Percentiles rank a stretch among this genome's conserved stretches.
These are phyloP conservation scores for Selaginella moellendorffii DNA, from an alignment of 75 land plant genomes.

Conservation along the genomic window DNA sequence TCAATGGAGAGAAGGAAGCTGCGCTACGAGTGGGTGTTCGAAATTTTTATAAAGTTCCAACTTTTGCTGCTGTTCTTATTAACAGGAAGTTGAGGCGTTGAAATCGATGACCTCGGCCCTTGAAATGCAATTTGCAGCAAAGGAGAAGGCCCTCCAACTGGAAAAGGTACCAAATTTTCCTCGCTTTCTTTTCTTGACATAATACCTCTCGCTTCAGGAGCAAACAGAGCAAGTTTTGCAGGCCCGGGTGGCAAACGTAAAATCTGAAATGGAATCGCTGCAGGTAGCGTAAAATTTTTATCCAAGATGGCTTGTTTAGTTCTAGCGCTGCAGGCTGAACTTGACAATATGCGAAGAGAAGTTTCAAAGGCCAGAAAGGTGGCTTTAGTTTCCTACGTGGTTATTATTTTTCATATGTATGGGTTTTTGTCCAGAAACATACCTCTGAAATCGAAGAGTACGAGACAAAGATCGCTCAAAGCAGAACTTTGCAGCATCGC, in stretches of 20 bases:
- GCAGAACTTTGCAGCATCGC: background rate
- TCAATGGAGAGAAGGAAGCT: conserved; percentile 8
- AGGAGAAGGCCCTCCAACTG: conserved; percentile 11
- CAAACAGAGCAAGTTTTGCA: conserved; percentile 12
- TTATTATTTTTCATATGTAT: background rate
- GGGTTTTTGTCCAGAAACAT: conserved; percentile 8
- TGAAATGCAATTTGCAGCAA: conserved; percentile 9
- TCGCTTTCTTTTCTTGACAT: background rate
- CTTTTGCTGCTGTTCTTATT: background rate
- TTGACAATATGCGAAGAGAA: conserved; percentile 7
- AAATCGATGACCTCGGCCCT: background rate
- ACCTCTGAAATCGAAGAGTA: conserved; percentile 9
- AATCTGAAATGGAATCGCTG: conserved; percentile 8
- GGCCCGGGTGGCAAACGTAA: conserved; percentile 4
- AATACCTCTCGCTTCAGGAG: conserved; percentile 3
- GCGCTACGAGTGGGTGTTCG: conserved; percentile 1
- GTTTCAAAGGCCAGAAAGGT: conserved; percentile 12
- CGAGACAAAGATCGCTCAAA: conserved; percentile 11
- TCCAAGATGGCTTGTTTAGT: background rate
- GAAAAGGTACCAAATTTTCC: conserved; percentile 9
- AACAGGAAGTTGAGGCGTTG: conserved; percentile 11
- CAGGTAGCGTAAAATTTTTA: background rate
- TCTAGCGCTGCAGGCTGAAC: conserved; percentile 5
- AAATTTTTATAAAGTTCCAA: background rate
- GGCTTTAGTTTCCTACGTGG: background rate